Base-by-base conservation (phyloP, 2,329 filamentous ascomycete genomes). In the Colletotrichum eremochloae region DNA sequence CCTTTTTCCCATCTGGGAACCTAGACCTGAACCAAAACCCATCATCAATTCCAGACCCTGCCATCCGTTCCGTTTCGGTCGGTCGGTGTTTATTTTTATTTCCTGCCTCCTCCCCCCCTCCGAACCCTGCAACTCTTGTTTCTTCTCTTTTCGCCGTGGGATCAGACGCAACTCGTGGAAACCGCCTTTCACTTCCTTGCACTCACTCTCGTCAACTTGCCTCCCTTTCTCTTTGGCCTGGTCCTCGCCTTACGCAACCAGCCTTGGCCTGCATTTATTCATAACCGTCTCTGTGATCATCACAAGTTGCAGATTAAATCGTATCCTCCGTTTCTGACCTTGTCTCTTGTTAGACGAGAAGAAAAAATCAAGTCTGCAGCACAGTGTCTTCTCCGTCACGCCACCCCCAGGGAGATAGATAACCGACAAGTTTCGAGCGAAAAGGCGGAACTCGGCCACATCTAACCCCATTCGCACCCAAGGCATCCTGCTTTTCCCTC, bases 381-480 rank as follows among this genome's bases (percentile, higher is more conserved):
- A 61, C 60, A 65, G 66, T 38, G 70, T 50, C 53, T 48, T 63
- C 60, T 64, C 63, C 69, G 60, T 72, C 55, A 70, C 70, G 70
- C 70, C 66, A 72, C 70, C 60, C 62, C 48, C 56, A 61, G 70
- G 70, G 46, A 48, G 20, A 48, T 48, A 70, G 67, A 72, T 70
- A 70, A 72, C 70, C 70, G 70, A 72, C 66, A 33, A 69, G 66
- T 72, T 72, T 61, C 55, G 66, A 72, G 66, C 70, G 55, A 70
- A 72, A 69, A 69, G 69, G 70, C 70, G 70, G 70, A 72, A 72
- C 70, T 72, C 48, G 70, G 70, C 69, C 69, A 64, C 66, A 48
- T 38, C 61, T 38, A 72, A 72, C 48, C 61, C 70, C 66, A 70
- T 69, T 72, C 57, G 55, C 70, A 70, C 66, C 70, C 70, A 72